Base-by-base conservation (phyloP, 1,284 basidiomycete species). In the Tremellales sp. region DNA sequence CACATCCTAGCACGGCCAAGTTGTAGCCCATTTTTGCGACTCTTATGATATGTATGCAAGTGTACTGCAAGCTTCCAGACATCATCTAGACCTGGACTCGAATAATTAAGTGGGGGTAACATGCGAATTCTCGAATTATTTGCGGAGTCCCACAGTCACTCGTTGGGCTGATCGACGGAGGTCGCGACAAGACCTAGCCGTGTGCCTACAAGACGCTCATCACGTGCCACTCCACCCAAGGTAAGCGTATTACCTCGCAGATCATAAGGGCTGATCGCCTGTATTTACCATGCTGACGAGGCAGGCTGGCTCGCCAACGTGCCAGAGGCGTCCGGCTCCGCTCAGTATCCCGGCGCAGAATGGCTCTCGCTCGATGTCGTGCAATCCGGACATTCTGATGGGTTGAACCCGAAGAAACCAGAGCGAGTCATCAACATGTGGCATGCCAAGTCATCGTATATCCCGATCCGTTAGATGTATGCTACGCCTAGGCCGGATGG, bases 1-100 rank as follows among this genome's bases (percentile, higher is more conserved):
- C 96, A 75, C 96, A 98, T 80, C 92, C 92, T 89, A 78, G 60
- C 27, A 78, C 72, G 49, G 75, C 75, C 31, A 78, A 67, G 52
- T 74, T 77, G 62, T 78, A 78, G 33, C 76, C 76, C 76, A 77
- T 78, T 53, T 52, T 43, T 22, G 21, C 19, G 19, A 19, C 37
- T 43, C 22, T 10, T 19, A 5, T 45, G 43, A 45, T 36, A 19
- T 45, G 43, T 35, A 23, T 22, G 19, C 21, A 24, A 19, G 19
- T 11, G 36, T 39, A 33, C 29, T 33, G n/a, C n/a, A n/a, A n/a
- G n/a, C n/a, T n/a, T n/a, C n/a, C n/a, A n/a, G n/a, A n/a, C n/a
- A n/a, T n/a, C n/a, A n/a, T n/a, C n/a, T n/a, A n/a, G n/a, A n/a
- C n/a, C n/a, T n/a, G n/a, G n/a, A n/a, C n/a, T n/a, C n/a, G n/a